A percentile compares a stretch with the other conserved stretches of the same genome.
Evolutionary conservation across 331 rosid genomes (phyloP).

Genomic region (Rhamnella rubrinervis): DNA sequence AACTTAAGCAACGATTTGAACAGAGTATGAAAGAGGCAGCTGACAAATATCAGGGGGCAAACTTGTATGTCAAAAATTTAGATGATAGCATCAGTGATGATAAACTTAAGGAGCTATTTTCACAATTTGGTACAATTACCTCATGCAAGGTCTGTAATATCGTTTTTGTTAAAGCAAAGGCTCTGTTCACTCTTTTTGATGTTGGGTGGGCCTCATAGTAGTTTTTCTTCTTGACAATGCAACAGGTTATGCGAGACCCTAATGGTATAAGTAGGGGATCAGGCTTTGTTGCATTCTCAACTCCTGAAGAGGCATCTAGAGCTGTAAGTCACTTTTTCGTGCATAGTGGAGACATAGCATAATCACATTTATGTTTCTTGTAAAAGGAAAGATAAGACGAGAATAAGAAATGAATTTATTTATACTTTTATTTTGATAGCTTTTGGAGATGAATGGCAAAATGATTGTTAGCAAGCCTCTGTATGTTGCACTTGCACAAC

Average conservation of each 20-base stretch:
- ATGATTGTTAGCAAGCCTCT: constrained; percentile 92
- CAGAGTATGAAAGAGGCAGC: constrained; percentile 94
- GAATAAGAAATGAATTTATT: not conserved
- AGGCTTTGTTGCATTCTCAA: constrained; percentile 92
- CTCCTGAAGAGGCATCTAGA: constrained; percentile 96
- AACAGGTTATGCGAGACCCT: constrained; percentile 94
- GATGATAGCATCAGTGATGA: constrained; percentile 83
- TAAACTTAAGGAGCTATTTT: constrained; percentile 76
- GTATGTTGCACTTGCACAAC: constrained; percentile 90
- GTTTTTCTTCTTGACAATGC: constrained; percentile 20
- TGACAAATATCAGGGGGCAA: constrained; percentile 94
- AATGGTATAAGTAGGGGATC: constrained; percentile 91
- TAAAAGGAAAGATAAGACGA: not conserved
- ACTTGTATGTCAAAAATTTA: constrained; percentile 80
- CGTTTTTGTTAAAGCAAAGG: not conserved
- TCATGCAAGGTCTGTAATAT: constrained; percentile 79
- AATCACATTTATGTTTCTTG: not conserved
- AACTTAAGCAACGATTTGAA: constrained; percentile 75
- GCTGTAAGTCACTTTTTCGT: constrained; percentile 62
- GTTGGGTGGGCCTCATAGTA: not conserved
- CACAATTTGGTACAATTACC: constrained; percentile 77
- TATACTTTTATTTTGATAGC: constrained; percentile 39
- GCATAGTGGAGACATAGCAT: not conserved
- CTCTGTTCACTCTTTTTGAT: constrained; percentile 4
- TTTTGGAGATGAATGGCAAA: constrained; percentile 88